Evolutionary conservation across 1,284 basidiomycete genomes (phyloP).

Genomic region (Trichosporon sp.): DNA sequence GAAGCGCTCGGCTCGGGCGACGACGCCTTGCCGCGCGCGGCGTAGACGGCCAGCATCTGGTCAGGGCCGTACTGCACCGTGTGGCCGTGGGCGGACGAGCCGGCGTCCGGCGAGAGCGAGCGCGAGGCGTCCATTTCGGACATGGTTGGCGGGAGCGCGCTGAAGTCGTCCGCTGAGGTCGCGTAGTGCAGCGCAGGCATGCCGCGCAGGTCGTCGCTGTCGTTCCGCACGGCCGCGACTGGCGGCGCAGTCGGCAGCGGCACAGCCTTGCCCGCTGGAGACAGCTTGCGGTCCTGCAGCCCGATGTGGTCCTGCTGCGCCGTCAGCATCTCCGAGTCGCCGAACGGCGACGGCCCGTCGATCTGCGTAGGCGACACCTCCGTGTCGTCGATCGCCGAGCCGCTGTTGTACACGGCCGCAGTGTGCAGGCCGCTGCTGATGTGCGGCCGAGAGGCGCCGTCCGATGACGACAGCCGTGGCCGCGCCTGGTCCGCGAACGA

Average conservation of each 20-base stretch:
- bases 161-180: neutral
- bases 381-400: constrained; percentile 38
- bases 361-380: constrained; percentile 63
- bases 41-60: constrained; percentile 48
- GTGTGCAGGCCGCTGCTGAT: constrained; percentile 37
- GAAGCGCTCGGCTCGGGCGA: constrained; percentile 3
- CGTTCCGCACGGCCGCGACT: constrained; percentile 35
- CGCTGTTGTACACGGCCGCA: constrained; percentile 41
- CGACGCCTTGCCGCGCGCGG: constrained; percentile 35
- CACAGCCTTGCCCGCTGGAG: neutral
- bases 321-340: constrained; percentile 58
- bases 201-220: constrained; percentile 42
- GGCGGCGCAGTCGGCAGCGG: constrained; percentile 18
- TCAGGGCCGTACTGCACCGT: constrained; percentile 44
- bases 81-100: constrained; percentile 10
- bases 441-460: constrained; percentile 49
- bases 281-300: neutral
- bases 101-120: neutral
- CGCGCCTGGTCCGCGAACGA: constrained; percentile 42
- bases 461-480: constrained; percentile 59
- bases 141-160: constrained; percentile 6
- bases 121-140: neutral
- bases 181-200: constrained; percentile 28
- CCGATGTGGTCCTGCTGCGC: constrained; percentile 14
- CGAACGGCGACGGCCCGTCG: constrained; percentile 60